Evolutionary conservation across 352 stramenopile species (phyloP).

Genomic region (Aphanomyces stellatus): DNA sequence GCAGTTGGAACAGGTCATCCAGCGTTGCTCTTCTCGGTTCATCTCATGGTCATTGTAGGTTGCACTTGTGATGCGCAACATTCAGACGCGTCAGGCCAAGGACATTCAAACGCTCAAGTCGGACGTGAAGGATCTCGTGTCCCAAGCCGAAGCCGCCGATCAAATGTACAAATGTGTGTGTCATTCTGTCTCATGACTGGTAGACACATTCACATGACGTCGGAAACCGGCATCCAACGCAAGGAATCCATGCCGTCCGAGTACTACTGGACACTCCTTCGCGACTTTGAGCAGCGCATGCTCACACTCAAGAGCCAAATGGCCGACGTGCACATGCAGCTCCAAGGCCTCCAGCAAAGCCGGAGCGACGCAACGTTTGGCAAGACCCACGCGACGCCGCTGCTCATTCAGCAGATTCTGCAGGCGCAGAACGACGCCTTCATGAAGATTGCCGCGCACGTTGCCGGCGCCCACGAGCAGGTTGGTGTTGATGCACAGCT

Average conservation of each 20-base stretch:
- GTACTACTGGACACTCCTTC: constrained; percentile 73
- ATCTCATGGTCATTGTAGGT: background rate
- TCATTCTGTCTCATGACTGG: background rate
- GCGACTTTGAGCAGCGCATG: constrained; percentile 67
- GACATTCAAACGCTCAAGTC: constrained; percentile 15
- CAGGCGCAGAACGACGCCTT: constrained; percentile 65
- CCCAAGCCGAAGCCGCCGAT: constrained; percentile 11
- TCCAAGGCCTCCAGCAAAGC: constrained; percentile 25
- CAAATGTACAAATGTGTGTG: constrained; percentile 3
- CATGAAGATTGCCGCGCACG: constrained; percentile 62
- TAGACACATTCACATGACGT: constrained; percentile 18
- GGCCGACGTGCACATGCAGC: constrained; percentile 54
- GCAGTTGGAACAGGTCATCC: constrained; percentile 51
- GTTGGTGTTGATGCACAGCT: background rate
- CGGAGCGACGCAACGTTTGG: too few species aligned
- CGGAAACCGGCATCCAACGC: constrained; percentile 41
- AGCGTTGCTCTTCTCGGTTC: constrained; percentile 43
- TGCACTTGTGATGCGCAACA: constrained; percentile 14
- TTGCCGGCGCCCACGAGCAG: constrained; percentile 68
- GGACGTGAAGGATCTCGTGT: constrained; percentile 16
- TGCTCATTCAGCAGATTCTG: constrained; percentile 60
- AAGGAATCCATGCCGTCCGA: constrained; percentile 68
- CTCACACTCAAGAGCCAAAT: constrained; percentile 63
- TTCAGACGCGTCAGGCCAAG: constrained; percentile 15
- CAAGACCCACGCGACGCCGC: constrained; percentile 19